Evolutionary conservation across 441 rosid genomes (phyloP), one percentile per base, ranked within the genome.

Genomic region (Brassica balearica): DNA sequence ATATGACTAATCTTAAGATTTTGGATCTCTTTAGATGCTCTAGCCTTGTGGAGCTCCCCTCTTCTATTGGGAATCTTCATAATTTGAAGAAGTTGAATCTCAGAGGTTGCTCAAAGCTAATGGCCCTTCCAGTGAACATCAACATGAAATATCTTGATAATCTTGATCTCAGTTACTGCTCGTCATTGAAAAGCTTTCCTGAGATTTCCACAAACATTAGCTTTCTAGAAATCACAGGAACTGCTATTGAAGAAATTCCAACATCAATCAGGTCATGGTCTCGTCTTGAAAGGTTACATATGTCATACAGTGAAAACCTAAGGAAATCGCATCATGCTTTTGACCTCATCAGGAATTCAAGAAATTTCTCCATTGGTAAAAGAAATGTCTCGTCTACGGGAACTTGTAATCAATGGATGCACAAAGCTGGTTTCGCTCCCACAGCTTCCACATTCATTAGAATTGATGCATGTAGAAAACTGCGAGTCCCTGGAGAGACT

Each of bases 151-250:
- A 22, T 36, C 74, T 59, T 0, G 0, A 12, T 4, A 0, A 0
- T 0, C 9, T 59, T 71, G 6, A 59, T 38, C 36, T 71, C 36
- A 36, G 2, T 12, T 23, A n/a, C 3, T 68, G 60, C 41, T 23
- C 38, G 4, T 14, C 0, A 1, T 23, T 48, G n/a, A 36, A 20
- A 61, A 61, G 6, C 0, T 61, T 61, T 43, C 75, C 75, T 2
- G 67, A 38, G 56, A 71, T 59, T 38, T 59, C 75, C 8, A 59
- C 23, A 59, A 71, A 59, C 41, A 38, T 71, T n/a, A n/a, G n/a
- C n/a, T n/a, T n/a, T n/a, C n/a, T n/a, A n/a, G n/a, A n/a, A n/a
- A n/a, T n/a, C n/a, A n/a, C n/a, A n/a, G 67, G 67, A 38, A 59
- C 75, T 2, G 55, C 67, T 12, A 2, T 71, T 12, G 66, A 71